These are phyloP conservation scores for Lantana camara DNA, from an alignment of 257 asterid genomes.

Conservation along the genomic window DNA sequence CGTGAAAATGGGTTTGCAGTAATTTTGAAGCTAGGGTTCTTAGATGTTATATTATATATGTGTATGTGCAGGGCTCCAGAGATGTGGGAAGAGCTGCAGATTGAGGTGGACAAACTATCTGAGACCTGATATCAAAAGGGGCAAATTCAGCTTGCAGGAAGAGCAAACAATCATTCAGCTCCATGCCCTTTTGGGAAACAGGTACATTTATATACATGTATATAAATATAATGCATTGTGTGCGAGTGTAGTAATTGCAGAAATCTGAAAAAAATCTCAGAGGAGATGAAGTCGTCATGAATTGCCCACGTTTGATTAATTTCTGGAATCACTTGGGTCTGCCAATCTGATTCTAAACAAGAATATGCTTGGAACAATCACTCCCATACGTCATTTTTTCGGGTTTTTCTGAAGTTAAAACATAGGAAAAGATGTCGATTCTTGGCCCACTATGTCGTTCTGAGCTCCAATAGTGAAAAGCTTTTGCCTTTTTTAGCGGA, in stretches of 20 bases:
- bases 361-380: neutral
- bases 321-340: neutral
- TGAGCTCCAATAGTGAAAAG: too few species aligned
- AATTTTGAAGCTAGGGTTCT: neutral
- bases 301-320: neutral
- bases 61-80: slow-evolving; percentile 60
- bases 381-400: neutral
- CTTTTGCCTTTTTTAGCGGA: neutral
- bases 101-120: slow-evolving; percentile 87
- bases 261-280: too few species aligned
- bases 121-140: slow-evolving; percentile 94
- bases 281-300: too few species aligned
- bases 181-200: slow-evolving; percentile 94
- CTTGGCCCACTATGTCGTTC: slow-evolving; percentile 7
- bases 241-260: too few species aligned
- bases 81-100: slow-evolving; percentile 94
- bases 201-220: slow-evolving; percentile 50
- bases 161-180: slow-evolving; percentile 96
- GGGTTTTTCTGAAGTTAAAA: neutral
- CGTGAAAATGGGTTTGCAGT: neutral
- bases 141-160: slow-evolving; percentile 84
- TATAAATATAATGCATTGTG: too few species aligned
- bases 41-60: neutral
- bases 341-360: neutral
- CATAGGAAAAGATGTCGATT: slow-evolving; percentile 18